phyloP scores from a whole-genome alignment of 2,329 filamentous ascomycete genomes.

The Metarhizium album region DNA sequence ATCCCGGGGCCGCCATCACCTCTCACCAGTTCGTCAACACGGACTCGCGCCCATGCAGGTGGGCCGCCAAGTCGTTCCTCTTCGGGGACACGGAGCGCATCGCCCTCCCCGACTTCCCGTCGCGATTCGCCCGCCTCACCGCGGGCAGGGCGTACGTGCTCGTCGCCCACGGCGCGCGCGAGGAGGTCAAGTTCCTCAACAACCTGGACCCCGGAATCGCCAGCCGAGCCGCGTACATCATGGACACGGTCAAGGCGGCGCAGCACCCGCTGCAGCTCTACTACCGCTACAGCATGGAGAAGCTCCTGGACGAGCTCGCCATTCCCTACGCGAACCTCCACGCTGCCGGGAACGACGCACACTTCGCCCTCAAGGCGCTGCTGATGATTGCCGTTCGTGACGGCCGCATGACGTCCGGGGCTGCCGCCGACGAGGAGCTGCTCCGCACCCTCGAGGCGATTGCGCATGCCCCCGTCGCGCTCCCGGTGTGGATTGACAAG shows the following conservation, averaged over 20 bases:
- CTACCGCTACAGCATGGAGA: slow-evolving; percentile 15
- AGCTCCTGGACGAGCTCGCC: slow-evolving; percentile 12
- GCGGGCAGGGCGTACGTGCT: slow-evolving; percentile 9
- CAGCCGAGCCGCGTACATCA: slow-evolving; percentile 7
- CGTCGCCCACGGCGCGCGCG: slow-evolving; percentile 7
- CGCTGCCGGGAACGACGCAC: slow-evolving; percentile 16
- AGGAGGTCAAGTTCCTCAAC: slow-evolving; percentile 11
- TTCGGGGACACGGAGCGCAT: slow-evolving; percentile 9
- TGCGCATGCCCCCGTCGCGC: neutral
- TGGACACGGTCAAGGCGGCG: slow-evolving; percentile 18
- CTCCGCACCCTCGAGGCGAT: neutral
- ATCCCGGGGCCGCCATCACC: slow-evolving; percentile 5
- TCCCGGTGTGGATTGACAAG: neutral
- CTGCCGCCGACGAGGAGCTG: neutral
- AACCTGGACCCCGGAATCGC: slow-evolving; percentile 6
- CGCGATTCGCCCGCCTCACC: slow-evolving; percentile 2
- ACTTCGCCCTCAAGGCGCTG: slow-evolving; percentile 13
- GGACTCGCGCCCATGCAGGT: slow-evolving; percentile 2
- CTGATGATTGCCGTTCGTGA: slow-evolving; percentile 10
- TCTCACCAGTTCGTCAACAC: slow-evolving; percentile 11
- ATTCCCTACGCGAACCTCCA: slow-evolving; percentile 10
- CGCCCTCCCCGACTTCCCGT: slow-evolving; percentile 1
- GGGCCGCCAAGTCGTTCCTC: slow-evolving; percentile 6
- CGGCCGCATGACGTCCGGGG: neutral
- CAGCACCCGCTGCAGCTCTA: slow-evolving; percentile 15